Base-by-base conservation (phyloP, 2,329 filamentous ascomycete species). In the Fusarium chaquense region DNA sequence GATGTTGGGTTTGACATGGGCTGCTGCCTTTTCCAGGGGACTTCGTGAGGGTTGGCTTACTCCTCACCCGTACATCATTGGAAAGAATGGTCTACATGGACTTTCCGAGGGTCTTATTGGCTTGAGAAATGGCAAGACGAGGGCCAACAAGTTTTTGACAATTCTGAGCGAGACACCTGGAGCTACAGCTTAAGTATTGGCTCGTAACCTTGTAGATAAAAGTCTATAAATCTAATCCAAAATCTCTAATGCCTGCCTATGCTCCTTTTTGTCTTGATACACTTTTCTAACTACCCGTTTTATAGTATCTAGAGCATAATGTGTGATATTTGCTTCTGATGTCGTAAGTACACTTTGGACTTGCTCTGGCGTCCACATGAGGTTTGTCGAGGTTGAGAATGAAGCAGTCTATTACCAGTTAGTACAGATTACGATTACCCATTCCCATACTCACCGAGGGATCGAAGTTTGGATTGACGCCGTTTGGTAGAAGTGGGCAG, bases 301-400 rank as follows among this genome's bases (percentile, higher is more conserved):
- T 0, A 75, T 72, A 0, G 56, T 71, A 7, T 71, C 11, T 3
- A 67, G 59, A 8, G 61, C 69, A 61, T 73, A 70, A 1, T 59
- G 10, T 0, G 59, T 52, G 11, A 63, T 5, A 18, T 74, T 75
- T 0, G 67, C 54, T 40, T 68, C 57, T 0, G 64, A 35, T 0
- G 67, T 73, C 0, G 50, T 16, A 3, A 72, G 53, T 0, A 75
- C 41, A 0, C 28, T 43, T 12, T 61, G 66, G 1, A 75, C 62
- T 11, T 75, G 72, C 1, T 65, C 49, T 0, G 72, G 72, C 0
- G 67, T 67, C 72, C 73, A 75, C 22, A 75, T 53, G 2, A 75
- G 72, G 7, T 75, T 75, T 2, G 71, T 71, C 0, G 72, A 75
- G 0, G 66, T 75, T 0, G 72, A 75, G 4, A 75, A 73, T 0